Evolutionary conservation across 1,284 basidiomycete genomes (phyloP).

Genomic region (Ustilago bromivora): DNA sequence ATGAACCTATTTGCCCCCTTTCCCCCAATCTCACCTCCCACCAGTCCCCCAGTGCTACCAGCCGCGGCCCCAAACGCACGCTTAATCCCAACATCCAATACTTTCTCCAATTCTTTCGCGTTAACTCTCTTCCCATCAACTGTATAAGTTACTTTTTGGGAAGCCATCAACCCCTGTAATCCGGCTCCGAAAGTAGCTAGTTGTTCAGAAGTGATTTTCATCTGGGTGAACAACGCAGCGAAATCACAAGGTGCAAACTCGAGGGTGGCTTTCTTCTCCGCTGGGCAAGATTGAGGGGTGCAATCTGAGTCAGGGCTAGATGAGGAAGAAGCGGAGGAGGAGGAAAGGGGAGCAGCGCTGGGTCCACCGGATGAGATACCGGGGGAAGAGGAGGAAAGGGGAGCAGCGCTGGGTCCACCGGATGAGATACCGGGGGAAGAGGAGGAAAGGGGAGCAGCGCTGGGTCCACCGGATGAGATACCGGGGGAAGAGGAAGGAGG

Average conservation of each 20-base stretch:
- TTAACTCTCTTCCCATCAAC: conserved; percentile 18
- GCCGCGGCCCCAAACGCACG: conserved; percentile 6
- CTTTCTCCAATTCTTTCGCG: conserved; percentile 10
- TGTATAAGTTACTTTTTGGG: conserved; percentile 21
- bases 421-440: conserved; percentile 15
- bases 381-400: neutral
- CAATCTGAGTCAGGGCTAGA: neutral
- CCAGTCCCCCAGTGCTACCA: too few relatives aligned
- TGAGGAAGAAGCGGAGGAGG: conserved; percentile 1
- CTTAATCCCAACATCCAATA: conserved; percentile 13
- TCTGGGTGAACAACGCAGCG: conserved; percentile 16
- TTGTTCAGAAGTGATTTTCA: conserved; percentile 31
- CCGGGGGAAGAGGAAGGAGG: conserved; percentile 8
- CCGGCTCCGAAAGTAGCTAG: conserved; percentile 33
- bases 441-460: neutral
- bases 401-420: conserved; percentile 7
- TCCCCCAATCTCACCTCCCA: neutral
- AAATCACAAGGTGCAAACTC: conserved; percentile 33
- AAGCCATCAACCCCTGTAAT: conserved; percentile 1
- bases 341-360: neutral
- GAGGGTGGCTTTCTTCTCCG: conserved; percentile 13
- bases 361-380: neutral
- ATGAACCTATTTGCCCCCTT: conserved; percentile 8
- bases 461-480: conserved; percentile 19
- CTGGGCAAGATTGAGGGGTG: conserved; percentile 9